Conservation (phyloP, 2,329 filamentous ascomycete genomes). For the Trichoderma koningii region DNA sequence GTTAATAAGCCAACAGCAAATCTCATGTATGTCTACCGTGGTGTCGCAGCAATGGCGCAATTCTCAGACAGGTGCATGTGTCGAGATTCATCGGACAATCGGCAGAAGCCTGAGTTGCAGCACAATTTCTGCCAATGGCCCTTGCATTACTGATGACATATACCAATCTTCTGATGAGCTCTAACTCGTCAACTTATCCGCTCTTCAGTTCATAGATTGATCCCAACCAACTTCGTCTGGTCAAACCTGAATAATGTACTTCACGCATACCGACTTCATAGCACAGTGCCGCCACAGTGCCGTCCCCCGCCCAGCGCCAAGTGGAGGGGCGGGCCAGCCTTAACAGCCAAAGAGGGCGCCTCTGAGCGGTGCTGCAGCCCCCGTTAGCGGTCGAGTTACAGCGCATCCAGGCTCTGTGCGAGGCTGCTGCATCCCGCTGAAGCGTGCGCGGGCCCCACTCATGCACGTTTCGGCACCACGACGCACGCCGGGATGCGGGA, state of each 20-base stretch:
- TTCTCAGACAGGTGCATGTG: not conserved
- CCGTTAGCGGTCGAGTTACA: slow-evolving; percentile 16
- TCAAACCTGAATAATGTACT: too few relatives aligned
- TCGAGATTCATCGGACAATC: too few relatives aligned
- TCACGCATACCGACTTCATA: too few relatives aligned
- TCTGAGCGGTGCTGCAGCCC: not conserved
- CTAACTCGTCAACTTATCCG: too few relatives aligned
- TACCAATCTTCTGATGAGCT: too few relatives aligned
- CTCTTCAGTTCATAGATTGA: too few relatives aligned
- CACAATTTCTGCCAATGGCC: too few relatives aligned
- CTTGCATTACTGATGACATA: too few relatives aligned
- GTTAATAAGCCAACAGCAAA: too few relatives aligned
- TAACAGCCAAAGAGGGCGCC: not conserved
- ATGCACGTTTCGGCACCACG: slow-evolving; percentile 21
- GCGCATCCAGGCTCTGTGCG: slow-evolving; percentile 9
- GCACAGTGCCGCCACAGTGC: not conserved
- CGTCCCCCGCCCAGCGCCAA: not conserved
- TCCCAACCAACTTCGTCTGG: too few relatives aligned
- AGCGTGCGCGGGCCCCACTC: slow-evolving; percentile 22
- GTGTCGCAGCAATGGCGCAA: slow-evolving; percentile 14
- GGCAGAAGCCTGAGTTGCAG: too few relatives aligned
- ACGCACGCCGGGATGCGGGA: slow-evolving; percentile 2
- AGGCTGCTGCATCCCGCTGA: slow-evolving; percentile 21
- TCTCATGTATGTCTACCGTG: too few relatives aligned
- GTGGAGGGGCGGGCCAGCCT: slow-evolving; percentile 16